Conservation (phyloP, 345 rosid species). For the Citrus mangshanensis region DNA sequence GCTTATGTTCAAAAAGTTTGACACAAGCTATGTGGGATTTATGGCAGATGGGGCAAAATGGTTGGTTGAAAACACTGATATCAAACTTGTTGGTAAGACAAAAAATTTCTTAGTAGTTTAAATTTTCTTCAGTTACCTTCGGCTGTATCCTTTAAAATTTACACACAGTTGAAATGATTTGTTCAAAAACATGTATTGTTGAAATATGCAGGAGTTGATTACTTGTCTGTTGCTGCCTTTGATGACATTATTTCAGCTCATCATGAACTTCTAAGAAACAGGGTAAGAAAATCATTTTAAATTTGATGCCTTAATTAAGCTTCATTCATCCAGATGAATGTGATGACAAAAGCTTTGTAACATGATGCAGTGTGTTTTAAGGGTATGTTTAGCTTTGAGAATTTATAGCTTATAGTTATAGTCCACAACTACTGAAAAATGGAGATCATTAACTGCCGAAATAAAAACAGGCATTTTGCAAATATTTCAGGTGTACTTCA, state of each 20-base stretch:
- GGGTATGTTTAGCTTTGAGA: too few relatives aligned
- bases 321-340: neutral
- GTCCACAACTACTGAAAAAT: too few relatives aligned
- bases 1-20: conserved; percentile 75
- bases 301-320: neutral
- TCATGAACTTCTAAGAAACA: conserved; percentile 23
- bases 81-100: conserved; percentile 72
- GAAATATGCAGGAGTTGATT: conserved; percentile 62
- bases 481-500: too few relatives aligned
- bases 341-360: neutral
- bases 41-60: conserved; percentile 81
- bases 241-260: conserved; percentile 18
- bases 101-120: neutral
- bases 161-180: neutral
- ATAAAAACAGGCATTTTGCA: too few relatives aligned
- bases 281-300: conserved; percentile 17
- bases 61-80: conserved; percentile 87
- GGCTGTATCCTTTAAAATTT: neutral
- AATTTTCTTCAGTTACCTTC: neutral
- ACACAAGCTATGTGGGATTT: conserved; percentile 83
- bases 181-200: conserved; percentile 25
- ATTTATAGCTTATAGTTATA: too few relatives aligned
- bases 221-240: conserved; percentile 36
- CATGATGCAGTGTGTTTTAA: too few relatives aligned
- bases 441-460: too few relatives aligned